Evolutionary conservation across 2,329 filamentous ascomycete species (phyloP).

Genomic region (Verticillium klebahnii): DNA sequence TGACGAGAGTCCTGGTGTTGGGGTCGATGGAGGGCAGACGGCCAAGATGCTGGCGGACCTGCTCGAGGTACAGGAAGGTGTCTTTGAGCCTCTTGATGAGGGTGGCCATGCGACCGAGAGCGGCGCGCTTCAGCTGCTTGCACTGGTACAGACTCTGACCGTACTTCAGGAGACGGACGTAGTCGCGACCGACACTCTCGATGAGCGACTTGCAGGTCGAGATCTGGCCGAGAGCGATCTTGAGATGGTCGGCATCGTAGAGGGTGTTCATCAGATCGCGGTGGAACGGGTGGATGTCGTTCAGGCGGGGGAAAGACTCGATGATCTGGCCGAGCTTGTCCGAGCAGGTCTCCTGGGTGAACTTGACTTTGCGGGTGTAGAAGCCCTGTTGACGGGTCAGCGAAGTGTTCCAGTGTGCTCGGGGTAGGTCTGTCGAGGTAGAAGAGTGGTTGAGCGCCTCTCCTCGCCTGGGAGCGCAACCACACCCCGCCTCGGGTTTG

Average conservation of each 20-base stretch:
- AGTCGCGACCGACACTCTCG: slow-evolving; percentile 93
- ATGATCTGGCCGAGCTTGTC: slow-evolving; percentile 91
- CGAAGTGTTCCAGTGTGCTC: not conserved
- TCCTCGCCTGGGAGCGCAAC: not conserved
- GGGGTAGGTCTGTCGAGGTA: not conserved
- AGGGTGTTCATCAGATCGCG: slow-evolving; percentile 83
- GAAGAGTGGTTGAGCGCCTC: not conserved
- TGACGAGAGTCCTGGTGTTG: slow-evolving; percentile 91
- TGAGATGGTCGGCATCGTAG: slow-evolving; percentile 97
- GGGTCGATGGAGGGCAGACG: slow-evolving; percentile 98
- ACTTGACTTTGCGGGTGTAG: slow-evolving; percentile 90
- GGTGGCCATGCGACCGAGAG: slow-evolving; percentile 95
- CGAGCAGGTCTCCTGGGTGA: slow-evolving; percentile 91
- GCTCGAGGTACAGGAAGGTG: slow-evolving; percentile 12
- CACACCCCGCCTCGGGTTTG: not conserved
- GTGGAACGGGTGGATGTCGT: slow-evolving; percentile 95
- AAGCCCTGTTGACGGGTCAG: not conserved
- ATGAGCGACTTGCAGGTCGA: slow-evolving; percentile 95
- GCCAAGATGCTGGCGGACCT: slow-evolving; percentile 70
- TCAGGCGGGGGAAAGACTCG: slow-evolving; percentile 85
- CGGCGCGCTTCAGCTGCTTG: slow-evolving; percentile 97
- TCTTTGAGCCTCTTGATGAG: slow-evolving; percentile 61
- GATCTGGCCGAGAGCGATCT: slow-evolving; percentile 91
- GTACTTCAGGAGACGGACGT: slow-evolving; percentile 91
- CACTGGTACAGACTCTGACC: slow-evolving; percentile 96